Base-by-base conservation (phyloP, 2,329 filamentous ascomycete genomes). In the Talaromyces sp. region DNA sequence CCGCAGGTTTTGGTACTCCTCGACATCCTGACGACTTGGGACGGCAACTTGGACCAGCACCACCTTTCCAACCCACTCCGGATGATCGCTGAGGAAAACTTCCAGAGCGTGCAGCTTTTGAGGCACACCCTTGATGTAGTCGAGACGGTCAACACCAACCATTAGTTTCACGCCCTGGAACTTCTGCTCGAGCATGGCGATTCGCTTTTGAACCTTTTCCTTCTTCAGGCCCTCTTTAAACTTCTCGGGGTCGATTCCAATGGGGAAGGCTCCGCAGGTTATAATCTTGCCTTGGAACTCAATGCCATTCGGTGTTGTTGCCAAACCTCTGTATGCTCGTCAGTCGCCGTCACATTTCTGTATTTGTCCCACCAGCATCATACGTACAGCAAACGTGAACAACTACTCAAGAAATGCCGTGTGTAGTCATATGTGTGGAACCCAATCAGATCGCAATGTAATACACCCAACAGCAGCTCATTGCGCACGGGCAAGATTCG, bases 361-460 rank as follows among this genome's bases (percentile, higher is more conserved):
- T 14, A 4, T 17, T 10, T 20, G 5, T n/a, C 20, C 20, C 16
- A 14, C 7, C 11, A 11, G 10, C 10, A 9, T 36, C 10, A 27
- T 47, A 49, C 83, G 71, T 79, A 89, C 80, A 97, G 81, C 62
- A 97, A 94, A 60, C 93, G 88, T n/a, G 91, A 93, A 77, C 94
- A 97, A 70, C 90, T 93, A 77, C 91, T 96, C 62, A 99, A 77
- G 77, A 97, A 99, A 75, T 99, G 94, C 47, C 94, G 85, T n/a
- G 92, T 93, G 69, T 99, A 99, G 76, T 97, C 93, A 77, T 97
- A 97, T 24, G 94, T 99, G 75, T 99, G 94, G 80, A 99, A 97
- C 29, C 94, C 94, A 68, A 97, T 91, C 54, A 99, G 79, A 70
- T 97, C 94, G 77, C 93, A 96, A 70, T 96, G 89, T 30, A 99